phyloP scores from a whole-genome alignment of 768 basidiomycete species.

The Calocybe indica region DNA sequence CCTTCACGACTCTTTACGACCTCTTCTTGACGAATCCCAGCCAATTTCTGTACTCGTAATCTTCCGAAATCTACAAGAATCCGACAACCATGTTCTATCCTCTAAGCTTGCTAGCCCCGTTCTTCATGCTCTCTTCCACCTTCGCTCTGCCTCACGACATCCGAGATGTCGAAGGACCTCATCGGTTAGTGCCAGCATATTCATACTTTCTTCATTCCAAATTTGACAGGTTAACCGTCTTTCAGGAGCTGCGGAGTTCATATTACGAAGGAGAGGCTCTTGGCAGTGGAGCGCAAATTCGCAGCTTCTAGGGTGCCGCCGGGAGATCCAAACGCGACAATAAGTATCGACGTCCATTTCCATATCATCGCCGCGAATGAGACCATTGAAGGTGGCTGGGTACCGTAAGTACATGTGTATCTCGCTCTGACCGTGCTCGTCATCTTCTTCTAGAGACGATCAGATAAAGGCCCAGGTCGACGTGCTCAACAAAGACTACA shows the following conservation, averaged over 20 bases:
- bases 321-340: constrained; percentile 19
- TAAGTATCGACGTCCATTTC: constrained; percentile 34
- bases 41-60: too few species aligned
- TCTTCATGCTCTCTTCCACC: too few species aligned
- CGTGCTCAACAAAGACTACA: constrained; percentile 37
- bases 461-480: constrained; percentile 29
- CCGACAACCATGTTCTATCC: too few species aligned
- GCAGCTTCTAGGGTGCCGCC: constrained; percentile 22
- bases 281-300: constrained; percentile 33
- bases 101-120: too few species aligned
- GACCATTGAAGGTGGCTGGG: constrained; percentile 31
- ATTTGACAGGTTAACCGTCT: not conserved
- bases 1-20: too few species aligned
- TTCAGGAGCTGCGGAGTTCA: constrained; percentile 30
- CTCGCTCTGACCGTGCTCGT: not conserved
- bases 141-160: too few species aligned
- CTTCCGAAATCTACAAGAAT: too few species aligned
- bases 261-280: constrained; percentile 24
- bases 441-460: constrained; percentile 16
- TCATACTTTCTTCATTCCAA: too few species aligned
- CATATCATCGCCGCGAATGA: constrained; percentile 37
- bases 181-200: too few species aligned
- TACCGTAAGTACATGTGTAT: constrained; percentile 24
- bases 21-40: too few species aligned
- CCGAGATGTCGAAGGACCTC: too few species aligned